These are phyloP conservation scores for Cyclotella choctawhatcheeana DNA, from an alignment of 108 stramenopile genomes.

Conservation along the genomic window DNA sequence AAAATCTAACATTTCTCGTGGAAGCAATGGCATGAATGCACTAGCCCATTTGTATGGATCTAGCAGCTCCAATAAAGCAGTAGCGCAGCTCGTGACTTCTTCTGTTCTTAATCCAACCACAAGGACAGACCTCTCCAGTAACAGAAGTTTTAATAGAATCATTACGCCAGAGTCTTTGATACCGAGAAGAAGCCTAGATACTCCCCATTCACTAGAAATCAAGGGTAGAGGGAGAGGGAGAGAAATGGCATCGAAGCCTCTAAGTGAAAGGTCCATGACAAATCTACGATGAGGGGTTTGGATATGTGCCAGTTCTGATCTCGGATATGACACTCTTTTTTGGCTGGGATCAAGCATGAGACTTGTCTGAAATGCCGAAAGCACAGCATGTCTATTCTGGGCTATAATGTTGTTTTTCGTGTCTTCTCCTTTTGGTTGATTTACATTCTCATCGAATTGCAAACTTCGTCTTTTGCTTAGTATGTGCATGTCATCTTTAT, in stretches of 20 bases:
- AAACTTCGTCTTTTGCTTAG: constrained; percentile 10
- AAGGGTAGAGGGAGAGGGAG: constrained; percentile 55
- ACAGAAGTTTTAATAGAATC: constrained; percentile 54
- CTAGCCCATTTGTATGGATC: constrained; percentile 58
- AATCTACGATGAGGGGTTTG: constrained; percentile 32
- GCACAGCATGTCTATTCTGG: constrained; percentile 47
- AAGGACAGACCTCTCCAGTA: constrained; percentile 53
- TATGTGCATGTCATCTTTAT: constrained; percentile 9
- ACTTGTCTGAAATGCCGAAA: constrained; percentile 45
- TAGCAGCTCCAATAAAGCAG: constrained; percentile 47
- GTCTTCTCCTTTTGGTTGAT: constrained; percentile 1
- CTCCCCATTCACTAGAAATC: constrained; percentile 51
- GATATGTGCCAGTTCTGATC: constrained; percentile 37
- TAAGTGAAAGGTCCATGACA: constrained; percentile 37
- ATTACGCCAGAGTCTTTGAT: constrained; percentile 49
- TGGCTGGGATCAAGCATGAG: constrained; percentile 40
- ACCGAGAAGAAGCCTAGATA: constrained; percentile 45
- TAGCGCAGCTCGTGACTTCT: constrained; percentile 49
- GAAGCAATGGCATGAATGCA: constrained; percentile 60
- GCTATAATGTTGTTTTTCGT: too few species aligned
- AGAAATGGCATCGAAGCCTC: constrained; percentile 32
- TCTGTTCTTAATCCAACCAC: constrained; percentile 47
- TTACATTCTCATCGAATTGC: not conserved
- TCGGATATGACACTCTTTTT: constrained; percentile 32
- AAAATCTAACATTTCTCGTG: constrained; percentile 56